A percentile compares a stretch with the other conserved stretches of the same genome.
Evolutionary conservation across 495 filamentous ascomycete species (phyloP).

Genomic region (Mycothermus thermophilus): DNA sequence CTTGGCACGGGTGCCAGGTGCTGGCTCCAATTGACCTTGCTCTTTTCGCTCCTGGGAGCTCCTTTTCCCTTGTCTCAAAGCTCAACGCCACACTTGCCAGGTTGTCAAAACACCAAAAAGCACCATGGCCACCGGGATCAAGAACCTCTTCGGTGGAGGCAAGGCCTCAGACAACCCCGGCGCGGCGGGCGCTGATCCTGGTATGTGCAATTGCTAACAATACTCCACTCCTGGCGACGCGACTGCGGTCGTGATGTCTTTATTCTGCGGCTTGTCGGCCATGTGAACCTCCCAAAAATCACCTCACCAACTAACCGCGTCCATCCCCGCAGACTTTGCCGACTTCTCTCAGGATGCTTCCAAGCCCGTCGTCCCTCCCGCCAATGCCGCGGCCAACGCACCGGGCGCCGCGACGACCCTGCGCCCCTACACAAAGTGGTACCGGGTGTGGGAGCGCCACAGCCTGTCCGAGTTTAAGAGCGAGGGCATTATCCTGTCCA

Average conservation of each 20-base stretch:
- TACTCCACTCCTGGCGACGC: neutral
- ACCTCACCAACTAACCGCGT: constrained; percentile 3
- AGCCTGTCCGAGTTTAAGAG: constrained; percentile 66
- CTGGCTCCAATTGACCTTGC: too few relatives aligned
- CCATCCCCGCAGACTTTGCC: constrained; percentile 52
- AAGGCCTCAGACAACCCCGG: constrained; percentile 37
- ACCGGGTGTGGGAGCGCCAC: constrained; percentile 85
- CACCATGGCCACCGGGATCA: constrained; percentile 54
- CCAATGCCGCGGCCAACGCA: constrained; percentile 15
- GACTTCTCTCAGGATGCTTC: constrained; percentile 63
- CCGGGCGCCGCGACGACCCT: constrained; percentile 34
- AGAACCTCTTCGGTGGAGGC: constrained; percentile 52
- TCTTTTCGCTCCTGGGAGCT: constrained; percentile 1
- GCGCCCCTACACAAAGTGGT: constrained; percentile 81
- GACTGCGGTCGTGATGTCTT: neutral
- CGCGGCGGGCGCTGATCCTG: constrained; percentile 39
- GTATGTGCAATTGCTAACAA: constrained; percentile 28
- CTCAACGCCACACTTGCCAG: neutral
- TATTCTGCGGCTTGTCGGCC: neutral
- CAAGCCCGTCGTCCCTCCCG: constrained; percentile 46
- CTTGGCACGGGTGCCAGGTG: too few relatives aligned
- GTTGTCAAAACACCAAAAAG: too few relatives aligned
- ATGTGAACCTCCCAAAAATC: neutral
- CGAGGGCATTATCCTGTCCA: constrained; percentile 67
- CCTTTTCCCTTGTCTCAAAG: neutral